Evolutionary conservation across 495 filamentous ascomycete genomes (phyloP).

Genomic region (Aspergillus nidulans): DNA sequence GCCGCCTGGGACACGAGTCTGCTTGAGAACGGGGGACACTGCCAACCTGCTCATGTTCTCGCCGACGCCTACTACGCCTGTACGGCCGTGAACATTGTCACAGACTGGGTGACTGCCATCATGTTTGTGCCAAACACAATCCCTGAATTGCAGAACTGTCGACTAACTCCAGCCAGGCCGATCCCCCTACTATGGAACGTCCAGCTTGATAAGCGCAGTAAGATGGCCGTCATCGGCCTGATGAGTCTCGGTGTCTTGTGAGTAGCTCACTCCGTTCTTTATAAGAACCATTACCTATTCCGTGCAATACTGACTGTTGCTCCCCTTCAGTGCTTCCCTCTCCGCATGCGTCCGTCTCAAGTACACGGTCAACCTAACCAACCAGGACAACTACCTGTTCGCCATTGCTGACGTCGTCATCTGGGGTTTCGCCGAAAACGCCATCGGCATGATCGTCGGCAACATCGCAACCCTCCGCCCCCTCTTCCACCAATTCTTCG

Average conservation of each 20-base stretch:
- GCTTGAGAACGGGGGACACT: constrained; percentile 18
- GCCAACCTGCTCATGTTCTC: constrained; percentile 19
- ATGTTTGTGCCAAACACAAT: constrained; percentile 22
- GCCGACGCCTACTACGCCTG: constrained; percentile 25
- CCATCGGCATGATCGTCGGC: constrained; percentile 26
- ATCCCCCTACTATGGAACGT: constrained; percentile 47
- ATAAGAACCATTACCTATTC: not conserved
- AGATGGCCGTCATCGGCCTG: constrained; percentile 41
- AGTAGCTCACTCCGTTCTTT: constrained; percentile 10
- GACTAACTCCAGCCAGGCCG: constrained; percentile 26
- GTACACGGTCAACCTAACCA: constrained; percentile 22
- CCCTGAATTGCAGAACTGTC: not conserved
- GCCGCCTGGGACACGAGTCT: constrained; percentile 19
- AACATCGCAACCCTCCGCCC: constrained; percentile 27
- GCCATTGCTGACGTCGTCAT: constrained; percentile 21
- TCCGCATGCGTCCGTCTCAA: constrained; percentile 25
- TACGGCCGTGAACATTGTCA: constrained; percentile 25
- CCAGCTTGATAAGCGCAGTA: constrained; percentile 42
- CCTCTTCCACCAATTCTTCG: constrained; percentile 19
- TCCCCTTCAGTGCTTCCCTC: constrained; percentile 14
- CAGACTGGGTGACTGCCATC: constrained; percentile 39
- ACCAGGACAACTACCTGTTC: constrained; percentile 20
- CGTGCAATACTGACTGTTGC: not conserved
- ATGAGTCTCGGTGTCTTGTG: constrained; percentile 50
- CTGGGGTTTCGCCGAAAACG: constrained; percentile 29